Evolutionary conservation across 306 rosid species (phyloP), one percentile per base, ranked within the genome.

Genomic region (Lagenaria siceraria): DNA sequence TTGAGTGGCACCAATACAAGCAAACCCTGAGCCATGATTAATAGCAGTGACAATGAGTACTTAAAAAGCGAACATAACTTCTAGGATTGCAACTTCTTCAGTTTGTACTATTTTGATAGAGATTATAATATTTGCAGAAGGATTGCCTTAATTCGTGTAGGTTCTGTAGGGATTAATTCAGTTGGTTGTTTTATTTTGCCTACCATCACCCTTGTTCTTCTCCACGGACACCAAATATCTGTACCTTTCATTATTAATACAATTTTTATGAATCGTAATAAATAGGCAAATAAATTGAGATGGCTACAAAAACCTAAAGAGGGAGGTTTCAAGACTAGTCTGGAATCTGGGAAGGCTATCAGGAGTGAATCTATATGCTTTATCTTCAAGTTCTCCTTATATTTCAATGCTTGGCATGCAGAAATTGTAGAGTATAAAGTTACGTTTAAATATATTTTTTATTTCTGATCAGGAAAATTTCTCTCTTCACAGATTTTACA

Each of bases 401-500:
- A 43, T 69, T 69, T 69, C 35, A 46, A 42, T 42, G 55, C 55
- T 6, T 22, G 18, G 36, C 55, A 43, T 22, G 55, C 75, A 40
- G 27, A 42, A 43, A 42, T 35, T 3, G 36, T 69, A 69, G 55
- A 69, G 7, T 69, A 69, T 69, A 12, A 68, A 22, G 24, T n/a
- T 42, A 42, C 43, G 10, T 43, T 42, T 22, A 24, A 69, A 21
- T 6, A 69, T 7, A 69, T 69, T 12, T 6, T 17, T 3, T 7
- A 10, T 71, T 71, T 15, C 12, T 25, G 11, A 71, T 29, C 40
- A 15, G 59, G 54, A 48, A 25, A 25, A 46, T 3, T 42, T 51
- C 59, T 48, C 40, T 69, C 40, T 53, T 83, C 87, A 77, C 89
- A 94, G 97, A 94, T 86, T 94, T 94, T 81, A 81, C 78, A 29